Percentiles rank a stretch among this genome's conserved stretches.
phyloP scores from a whole-genome alignment of 176 grass and related monocot genomes.

The Musa troglodytarum region DNA sequence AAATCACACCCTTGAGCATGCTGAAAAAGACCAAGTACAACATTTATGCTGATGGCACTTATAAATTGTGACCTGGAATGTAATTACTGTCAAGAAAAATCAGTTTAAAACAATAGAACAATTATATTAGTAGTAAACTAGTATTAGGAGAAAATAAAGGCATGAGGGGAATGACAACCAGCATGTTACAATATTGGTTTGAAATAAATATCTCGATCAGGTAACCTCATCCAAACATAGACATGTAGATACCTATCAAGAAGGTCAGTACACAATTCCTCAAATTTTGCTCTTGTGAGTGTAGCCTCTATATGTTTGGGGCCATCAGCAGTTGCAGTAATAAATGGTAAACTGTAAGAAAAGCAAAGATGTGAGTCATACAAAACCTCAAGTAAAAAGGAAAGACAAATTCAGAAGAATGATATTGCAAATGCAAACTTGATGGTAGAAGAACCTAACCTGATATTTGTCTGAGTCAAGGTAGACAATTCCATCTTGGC shows the following conservation, averaged over 20 bases:
- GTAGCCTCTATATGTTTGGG: slow-evolving; percentile 65
- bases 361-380: slow-evolving; percentile 6
- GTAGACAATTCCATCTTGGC: slow-evolving; percentile 73
- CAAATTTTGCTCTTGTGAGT: slow-evolving; percentile 69
- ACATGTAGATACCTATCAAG: slow-evolving; percentile 39
- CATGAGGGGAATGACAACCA: not conserved
- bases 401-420: not conserved
- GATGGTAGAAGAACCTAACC: slow-evolving; percentile 16
- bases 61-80: not conserved
- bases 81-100: not conserved
- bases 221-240: not conserved
- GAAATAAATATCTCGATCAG: not conserved
- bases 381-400: not conserved
- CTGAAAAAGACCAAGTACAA: not conserved
- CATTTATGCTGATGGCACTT: not conserved
- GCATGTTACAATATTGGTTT: no score
- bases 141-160: not conserved
- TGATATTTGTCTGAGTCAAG: slow-evolving; percentile 62
- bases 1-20: not conserved
- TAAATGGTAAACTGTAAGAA: slow-evolving; percentile 58
- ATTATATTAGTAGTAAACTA: no score
- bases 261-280: slow-evolving; percentile 71
- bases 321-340: slow-evolving; percentile 61
- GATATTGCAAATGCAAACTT: not conserved
- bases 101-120: not conserved